These are phyloP conservation scores for Diaporthe sp. DNA, from an alignment of 2,329 filamentous ascomycete species.

Conservation along the genomic window DNA sequence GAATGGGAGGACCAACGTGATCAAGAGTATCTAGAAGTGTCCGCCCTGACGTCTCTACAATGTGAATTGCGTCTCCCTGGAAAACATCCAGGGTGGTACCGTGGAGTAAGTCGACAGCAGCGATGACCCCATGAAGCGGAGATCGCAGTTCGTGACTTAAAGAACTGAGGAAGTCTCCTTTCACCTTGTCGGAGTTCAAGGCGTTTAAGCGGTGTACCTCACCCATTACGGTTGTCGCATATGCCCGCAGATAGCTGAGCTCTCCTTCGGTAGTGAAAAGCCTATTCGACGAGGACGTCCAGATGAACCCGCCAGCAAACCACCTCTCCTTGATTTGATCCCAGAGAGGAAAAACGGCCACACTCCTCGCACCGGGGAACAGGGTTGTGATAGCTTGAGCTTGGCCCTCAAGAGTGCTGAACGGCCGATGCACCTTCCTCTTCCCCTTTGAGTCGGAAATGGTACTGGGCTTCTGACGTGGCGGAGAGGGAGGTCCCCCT, in stretches of 20 bases:
- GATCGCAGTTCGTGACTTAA: slow-evolving; percentile 71
- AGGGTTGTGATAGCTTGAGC: slow-evolving; percentile 12
- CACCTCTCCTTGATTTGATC: slow-evolving; percentile 50
- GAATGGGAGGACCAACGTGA: slow-evolving; percentile 46
- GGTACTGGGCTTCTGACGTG: not conserved
- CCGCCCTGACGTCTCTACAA: slow-evolving; percentile 63
- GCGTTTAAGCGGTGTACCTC: slow-evolving; percentile 63
- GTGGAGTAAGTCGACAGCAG: slow-evolving; percentile 64
- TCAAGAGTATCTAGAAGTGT: slow-evolving; percentile 65
- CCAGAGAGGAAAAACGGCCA: slow-evolving; percentile 65
- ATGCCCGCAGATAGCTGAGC: slow-evolving; percentile 60
- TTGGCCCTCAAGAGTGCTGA: slow-evolving; percentile 40
- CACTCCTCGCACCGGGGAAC: slow-evolving; percentile 60
- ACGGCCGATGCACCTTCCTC: slow-evolving; percentile 51
- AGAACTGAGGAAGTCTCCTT: slow-evolving; percentile 69
- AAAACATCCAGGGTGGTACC: slow-evolving; percentile 55
- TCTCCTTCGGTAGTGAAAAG: slow-evolving; percentile 53
- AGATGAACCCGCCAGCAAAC: slow-evolving; percentile 41
- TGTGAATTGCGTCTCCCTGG: slow-evolving; percentile 60
- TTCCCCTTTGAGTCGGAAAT: slow-evolving; percentile 37
- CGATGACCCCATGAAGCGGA: slow-evolving; percentile 70
- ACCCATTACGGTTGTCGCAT: slow-evolving; percentile 68
- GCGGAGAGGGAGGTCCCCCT: too few species aligned
- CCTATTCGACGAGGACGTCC: slow-evolving; percentile 2
- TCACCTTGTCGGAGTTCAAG: slow-evolving; percentile 56